phyloP scores from a whole-genome alignment of 2,329 filamentous ascomycete genomes.

The Fusarium sp. region DNA sequence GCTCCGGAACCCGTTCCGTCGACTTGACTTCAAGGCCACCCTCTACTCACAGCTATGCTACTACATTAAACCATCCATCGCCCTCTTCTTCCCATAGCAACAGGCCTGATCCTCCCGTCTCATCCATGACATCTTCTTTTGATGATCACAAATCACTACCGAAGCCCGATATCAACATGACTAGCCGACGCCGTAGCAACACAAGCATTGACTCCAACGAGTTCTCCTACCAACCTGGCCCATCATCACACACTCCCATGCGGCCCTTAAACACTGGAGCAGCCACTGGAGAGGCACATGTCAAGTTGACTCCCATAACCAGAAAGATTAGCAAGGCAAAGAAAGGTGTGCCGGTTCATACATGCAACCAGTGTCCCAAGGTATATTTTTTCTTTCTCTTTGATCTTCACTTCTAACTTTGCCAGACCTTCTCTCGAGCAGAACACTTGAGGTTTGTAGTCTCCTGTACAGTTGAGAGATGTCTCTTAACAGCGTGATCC shows the following conservation, averaged over 20 bases:
- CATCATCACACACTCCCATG: slow-evolving; percentile 49
- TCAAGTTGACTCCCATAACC: slow-evolving; percentile 69
- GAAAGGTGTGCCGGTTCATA: slow-evolving; percentile 70
- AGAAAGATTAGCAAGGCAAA: slow-evolving; percentile 68
- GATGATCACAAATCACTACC: slow-evolving; percentile 42
- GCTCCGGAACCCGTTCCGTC: slow-evolving; percentile 61
- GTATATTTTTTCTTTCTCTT: slow-evolving; percentile 48
- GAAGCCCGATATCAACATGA: slow-evolving; percentile 46
- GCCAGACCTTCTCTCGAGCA: slow-evolving; percentile 71
- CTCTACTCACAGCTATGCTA: slow-evolving; percentile 56
- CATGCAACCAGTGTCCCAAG: slow-evolving; percentile 66
- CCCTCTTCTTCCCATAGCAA: slow-evolving; percentile 51
- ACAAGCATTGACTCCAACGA: slow-evolving; percentile 65
- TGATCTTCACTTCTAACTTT: slow-evolving; percentile 12
- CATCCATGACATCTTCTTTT: slow-evolving; percentile 46
- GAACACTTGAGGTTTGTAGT: slow-evolving; percentile 69
- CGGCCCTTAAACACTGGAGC: slow-evolving; percentile 56
- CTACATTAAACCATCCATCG: slow-evolving; percentile 50
- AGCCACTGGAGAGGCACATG: slow-evolving; percentile 53
- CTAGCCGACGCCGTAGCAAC: slow-evolving; percentile 58
- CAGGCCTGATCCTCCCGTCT: slow-evolving; percentile 52
- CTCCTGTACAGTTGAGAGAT: slow-evolving; percentile 1
- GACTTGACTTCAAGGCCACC: slow-evolving; percentile 54
- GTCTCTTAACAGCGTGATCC: slow-evolving; percentile 42
- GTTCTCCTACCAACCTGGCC: slow-evolving; percentile 48